phyloP scores from a whole-genome alignment of 108 stramenopile genomes.

The Tribonema minus region DNA sequence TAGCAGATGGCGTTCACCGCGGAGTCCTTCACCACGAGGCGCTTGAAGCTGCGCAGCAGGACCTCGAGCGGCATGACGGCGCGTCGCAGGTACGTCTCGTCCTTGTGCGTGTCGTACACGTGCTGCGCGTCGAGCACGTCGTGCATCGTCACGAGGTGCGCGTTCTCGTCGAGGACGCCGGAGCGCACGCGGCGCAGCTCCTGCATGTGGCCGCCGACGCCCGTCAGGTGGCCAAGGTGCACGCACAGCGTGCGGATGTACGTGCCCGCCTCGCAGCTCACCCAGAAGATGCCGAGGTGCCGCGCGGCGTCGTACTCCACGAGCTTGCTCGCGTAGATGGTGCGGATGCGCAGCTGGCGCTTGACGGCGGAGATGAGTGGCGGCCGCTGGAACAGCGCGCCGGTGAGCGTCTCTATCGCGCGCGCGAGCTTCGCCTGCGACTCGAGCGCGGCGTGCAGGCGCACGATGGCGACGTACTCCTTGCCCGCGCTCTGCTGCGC shows the following conservation, averaged over 20 bases:
- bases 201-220: conserved; percentile 99
- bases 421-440: conserved; percentile 68
- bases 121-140: conserved; percentile 99
- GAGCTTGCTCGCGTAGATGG: conserved; percentile 92
- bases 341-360: conserved; percentile 95
- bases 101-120: conserved; percentile 94
- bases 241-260: conserved; percentile 99
- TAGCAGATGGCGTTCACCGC: conserved; percentile 99
- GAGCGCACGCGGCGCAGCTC: conserved; percentile 93
- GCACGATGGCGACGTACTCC: conserved; percentile 96
- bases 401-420: conserved; percentile 91
- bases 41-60: conserved; percentile 90
- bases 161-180: conserved; percentile 79
- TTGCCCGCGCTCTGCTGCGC: conserved; percentile 98
- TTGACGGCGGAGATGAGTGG: conserved; percentile 99
- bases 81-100: conserved; percentile 94
- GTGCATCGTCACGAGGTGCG: conserved; percentile 97
- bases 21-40: conserved; percentile 97
- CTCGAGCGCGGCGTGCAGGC: conserved; percentile 86
- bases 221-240: conserved; percentile 89
- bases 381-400: conserved; percentile 97
- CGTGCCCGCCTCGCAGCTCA: conserved; percentile 93
- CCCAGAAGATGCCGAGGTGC: conserved; percentile 71
- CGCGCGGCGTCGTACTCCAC: conserved; percentile 93
- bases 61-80: conserved; percentile 96